Evolutionary conservation across 163 green algal species (phyloP).

Genomic region (Scenedesmus sp.): DNA sequence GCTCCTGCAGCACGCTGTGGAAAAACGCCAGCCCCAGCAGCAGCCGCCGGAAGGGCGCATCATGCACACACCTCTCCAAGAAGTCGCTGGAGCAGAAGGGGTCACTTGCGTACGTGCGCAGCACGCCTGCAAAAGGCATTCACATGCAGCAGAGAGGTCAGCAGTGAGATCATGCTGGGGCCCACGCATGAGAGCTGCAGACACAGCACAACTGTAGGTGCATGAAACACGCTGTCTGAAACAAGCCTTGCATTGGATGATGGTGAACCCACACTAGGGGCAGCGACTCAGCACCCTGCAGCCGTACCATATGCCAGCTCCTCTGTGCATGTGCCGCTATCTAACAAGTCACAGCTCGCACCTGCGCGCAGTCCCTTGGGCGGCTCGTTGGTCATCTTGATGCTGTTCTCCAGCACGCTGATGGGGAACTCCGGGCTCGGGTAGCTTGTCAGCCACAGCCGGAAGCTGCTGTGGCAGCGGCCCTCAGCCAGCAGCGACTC

Average conservation of each 20-base stretch:
- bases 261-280: background rate
- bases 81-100: conserved; percentile 80
- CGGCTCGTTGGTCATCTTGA: conserved; percentile 87
- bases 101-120: conserved; percentile 81
- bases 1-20: conserved; percentile 75
- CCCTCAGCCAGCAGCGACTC: conserved; percentile 80
- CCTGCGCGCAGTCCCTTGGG: conserved; percentile 76
- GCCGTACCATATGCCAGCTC: too few relatives aligned
- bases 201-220: too few relatives aligned
- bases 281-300: background rate
- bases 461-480: conserved; percentile 34
- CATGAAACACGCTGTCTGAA: too few relatives aligned
- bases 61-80: conserved; percentile 81
- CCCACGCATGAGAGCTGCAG: too few relatives aligned
- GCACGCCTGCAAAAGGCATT: conserved; percentile 61
- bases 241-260: too few relatives aligned
- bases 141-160: background rate
- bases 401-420: conserved; percentile 79
- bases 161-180: too few relatives aligned
- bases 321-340: background rate
- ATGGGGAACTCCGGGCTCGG: conserved; percentile 81
- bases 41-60: conserved; percentile 78
- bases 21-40: conserved; percentile 88
- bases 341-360: background rate
- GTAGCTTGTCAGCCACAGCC: conserved; percentile 86